These are phyloP conservation scores for Talaromyces sp. DNA, from an alignment of 2,329 filamentous ascomycete genomes.

Conservation along the genomic window DNA sequence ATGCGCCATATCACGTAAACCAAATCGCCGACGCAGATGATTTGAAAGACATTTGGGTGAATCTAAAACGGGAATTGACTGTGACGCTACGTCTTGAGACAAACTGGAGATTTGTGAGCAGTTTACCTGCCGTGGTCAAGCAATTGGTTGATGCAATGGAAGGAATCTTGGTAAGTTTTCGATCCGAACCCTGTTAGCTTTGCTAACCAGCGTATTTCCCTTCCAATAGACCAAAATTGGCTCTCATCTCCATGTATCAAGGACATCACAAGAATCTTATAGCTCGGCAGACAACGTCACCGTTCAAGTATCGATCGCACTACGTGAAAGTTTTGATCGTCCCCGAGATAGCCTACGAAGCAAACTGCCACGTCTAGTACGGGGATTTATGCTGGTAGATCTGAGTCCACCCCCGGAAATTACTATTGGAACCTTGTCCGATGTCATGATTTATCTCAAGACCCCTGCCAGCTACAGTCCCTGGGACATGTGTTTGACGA, in stretches of 20 bases:
- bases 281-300: not conserved
- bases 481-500: slow-evolving; percentile 1
- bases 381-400: not conserved
- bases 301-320: not conserved
- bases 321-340: slow-evolving; percentile 3
- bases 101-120: not conserved
- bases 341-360: not conserved
- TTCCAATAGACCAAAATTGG: not conserved
- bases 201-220: not conserved
- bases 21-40: not conserved
- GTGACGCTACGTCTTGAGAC: slow-evolving; percentile 5
- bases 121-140: slow-evolving; percentile 1
- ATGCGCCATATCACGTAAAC: not conserved
- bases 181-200: not conserved
- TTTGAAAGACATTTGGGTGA: not conserved
- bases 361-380: slow-evolving; percentile 3
- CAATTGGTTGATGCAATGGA: slow-evolving; percentile 4
- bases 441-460: slow-evolving; percentile 5
- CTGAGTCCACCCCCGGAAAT: slow-evolving; percentile 6
- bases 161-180: not conserved
- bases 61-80: not conserved
- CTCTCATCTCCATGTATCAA: not conserved
- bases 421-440: not conserved
- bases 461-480: not conserved
- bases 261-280: not conserved